Evolutionary conservation across 2,329 filamentous ascomycete species (phyloP).

Genomic region (Colletotrichum cordylinicola): DNA sequence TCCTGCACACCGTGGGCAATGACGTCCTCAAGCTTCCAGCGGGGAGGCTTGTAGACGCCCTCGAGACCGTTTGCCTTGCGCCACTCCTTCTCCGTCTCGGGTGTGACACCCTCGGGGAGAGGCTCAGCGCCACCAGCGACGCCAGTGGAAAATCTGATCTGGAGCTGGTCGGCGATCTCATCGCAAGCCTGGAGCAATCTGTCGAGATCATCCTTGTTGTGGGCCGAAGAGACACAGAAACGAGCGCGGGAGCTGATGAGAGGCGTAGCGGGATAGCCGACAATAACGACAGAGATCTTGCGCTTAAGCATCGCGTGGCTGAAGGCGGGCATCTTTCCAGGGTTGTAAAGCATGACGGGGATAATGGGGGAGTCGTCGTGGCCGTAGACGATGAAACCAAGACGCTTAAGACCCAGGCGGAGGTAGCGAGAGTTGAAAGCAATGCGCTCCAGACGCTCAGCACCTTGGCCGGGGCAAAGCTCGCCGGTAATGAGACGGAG

Average conservation of each 20-base stretch:
- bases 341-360: conserved; percentile 92
- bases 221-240: conserved; percentile 93
- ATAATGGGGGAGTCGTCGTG: conserved; percentile 98
- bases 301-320: conserved; percentile 98
- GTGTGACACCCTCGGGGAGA: conserved; percentile 72
- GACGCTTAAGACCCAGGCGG: conserved; percentile 93
- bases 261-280: conserved; percentile 95
- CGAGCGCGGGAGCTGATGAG: conserved; percentile 93
- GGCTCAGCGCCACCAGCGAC: conserved; percentile 87
- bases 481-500: conserved; percentile 91
- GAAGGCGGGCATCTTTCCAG: conserved; percentile 98
- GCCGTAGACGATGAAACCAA: conserved; percentile 95
- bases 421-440: conserved; percentile 99
- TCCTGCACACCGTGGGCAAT: conserved; percentile 77
- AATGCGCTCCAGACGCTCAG: conserved; percentile 93
- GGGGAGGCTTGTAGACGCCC: conserved; percentile 76
- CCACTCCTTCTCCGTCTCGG: conserved; percentile 76
- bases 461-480: conserved; percentile 86
- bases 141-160: conserved; percentile 97
- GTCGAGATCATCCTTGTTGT: conserved; percentile 98
- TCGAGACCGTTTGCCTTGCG: conserved; percentile 67
- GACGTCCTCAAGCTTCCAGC: conserved; percentile 87
- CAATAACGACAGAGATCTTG: conserved; percentile 96
- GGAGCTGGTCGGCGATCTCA: conserved; percentile 88
- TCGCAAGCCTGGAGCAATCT: conserved; percentile 88